Evolutionary conservation across 371 early-diverging fungal genomes (phyloP).

Genomic region (Mortierella sp.): DNA sequence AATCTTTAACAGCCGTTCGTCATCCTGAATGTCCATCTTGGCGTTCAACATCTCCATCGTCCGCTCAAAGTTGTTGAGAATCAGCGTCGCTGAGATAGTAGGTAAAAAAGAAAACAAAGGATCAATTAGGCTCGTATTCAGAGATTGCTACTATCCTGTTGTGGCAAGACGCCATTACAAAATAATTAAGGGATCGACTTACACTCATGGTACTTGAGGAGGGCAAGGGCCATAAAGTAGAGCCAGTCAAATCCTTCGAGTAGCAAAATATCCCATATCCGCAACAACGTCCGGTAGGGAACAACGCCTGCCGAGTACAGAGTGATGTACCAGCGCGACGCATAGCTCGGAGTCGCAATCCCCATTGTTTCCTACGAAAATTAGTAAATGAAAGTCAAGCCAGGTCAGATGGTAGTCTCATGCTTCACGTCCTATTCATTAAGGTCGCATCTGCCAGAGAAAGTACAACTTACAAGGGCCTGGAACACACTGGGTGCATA

Average conservation of each 20-base stretch:
- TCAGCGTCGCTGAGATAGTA: slow-evolving; percentile 54
- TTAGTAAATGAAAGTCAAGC: background rate
- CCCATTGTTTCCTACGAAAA: slow-evolving; percentile 61
- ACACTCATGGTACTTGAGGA: slow-evolving; percentile 72
- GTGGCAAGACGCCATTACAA: background rate
- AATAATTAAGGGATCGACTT: slow-evolving; percentile 21
- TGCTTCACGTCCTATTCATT: background rate
- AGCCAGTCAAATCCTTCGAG: slow-evolving; percentile 72
- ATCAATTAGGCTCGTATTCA: background rate
- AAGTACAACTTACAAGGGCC: slow-evolving; percentile 64
- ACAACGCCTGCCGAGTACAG: slow-evolving; percentile 74
- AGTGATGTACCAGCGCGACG: slow-evolving; percentile 78
- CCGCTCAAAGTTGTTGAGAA: slow-evolving; percentile 65
- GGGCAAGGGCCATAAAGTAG: slow-evolving; percentile 69
- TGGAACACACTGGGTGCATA: slow-evolving; percentile 66
- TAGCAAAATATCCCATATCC: slow-evolving; percentile 76
- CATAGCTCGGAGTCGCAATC: slow-evolving; percentile 67
- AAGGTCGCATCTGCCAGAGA: background rate
- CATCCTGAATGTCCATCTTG: slow-evolving; percentile 68
- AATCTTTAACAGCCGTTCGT: slow-evolving; percentile 63
- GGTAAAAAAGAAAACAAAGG: background rate
- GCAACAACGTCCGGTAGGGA: slow-evolving; percentile 67
- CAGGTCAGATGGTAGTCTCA: background rate
- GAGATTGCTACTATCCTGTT: background rate
- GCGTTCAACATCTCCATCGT: slow-evolving; percentile 68